A percentile compares a stretch with the other conserved stretches of the same genome.
Evolutionary conservation across 192 early-diverging fungal species (phyloP).

Genomic region (Coemansia guatemalensis): DNA sequence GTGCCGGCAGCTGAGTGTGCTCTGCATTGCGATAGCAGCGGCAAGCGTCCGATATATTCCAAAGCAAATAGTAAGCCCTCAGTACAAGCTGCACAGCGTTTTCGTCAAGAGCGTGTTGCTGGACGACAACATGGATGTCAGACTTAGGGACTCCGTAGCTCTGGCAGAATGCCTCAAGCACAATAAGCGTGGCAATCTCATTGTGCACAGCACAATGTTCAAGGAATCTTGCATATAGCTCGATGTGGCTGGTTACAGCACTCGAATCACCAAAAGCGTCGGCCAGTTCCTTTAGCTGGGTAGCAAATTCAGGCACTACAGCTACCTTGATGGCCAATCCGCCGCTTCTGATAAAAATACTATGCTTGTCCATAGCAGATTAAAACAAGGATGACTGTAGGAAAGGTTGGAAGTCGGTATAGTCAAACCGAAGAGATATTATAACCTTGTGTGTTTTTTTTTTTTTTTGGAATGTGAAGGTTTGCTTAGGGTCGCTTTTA

Average conservation of each 20-base stretch:
- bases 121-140: constrained; percentile 16
- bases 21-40: constrained; percentile 58
- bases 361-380: too few species aligned
- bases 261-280: too few species aligned
- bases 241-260: constrained; percentile 1
- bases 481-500: too few species aligned
- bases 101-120: constrained; percentile 10
- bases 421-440: too few species aligned
- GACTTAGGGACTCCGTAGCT: not conserved
- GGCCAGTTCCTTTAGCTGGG: too few species aligned
- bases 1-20: not conserved
- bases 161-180: constrained; percentile 1
- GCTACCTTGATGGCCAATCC: too few species aligned
- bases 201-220: not conserved
- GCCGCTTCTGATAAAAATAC: too few species aligned
- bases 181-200: not conserved
- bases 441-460: too few species aligned
- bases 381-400: too few species aligned
- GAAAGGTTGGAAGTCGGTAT: too few species aligned
- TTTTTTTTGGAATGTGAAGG: too few species aligned
- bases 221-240: constrained; percentile 17
- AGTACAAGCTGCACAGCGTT: constrained; percentile 14
- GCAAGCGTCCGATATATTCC: constrained; percentile 34
- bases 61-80: constrained; percentile 19
- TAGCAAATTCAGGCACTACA: too few species aligned